Evolutionary conservation across 2,329 filamentous ascomycete genomes (phyloP).

Genomic region (Colletotrichum eleusines): DNA sequence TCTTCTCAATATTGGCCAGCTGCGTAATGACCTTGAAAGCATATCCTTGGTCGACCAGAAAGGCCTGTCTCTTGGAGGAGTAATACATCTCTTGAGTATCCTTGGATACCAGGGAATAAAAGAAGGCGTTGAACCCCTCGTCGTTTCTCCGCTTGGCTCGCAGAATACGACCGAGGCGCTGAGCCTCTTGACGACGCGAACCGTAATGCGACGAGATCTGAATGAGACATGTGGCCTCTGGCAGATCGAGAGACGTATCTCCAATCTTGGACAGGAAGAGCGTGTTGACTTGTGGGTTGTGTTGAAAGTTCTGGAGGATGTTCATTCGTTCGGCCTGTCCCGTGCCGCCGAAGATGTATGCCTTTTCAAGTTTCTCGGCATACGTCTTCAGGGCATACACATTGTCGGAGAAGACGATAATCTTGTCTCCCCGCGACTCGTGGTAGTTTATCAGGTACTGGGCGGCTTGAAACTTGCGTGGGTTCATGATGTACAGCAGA

Average conservation of each 20-base stretch:
- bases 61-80: conserved; percentile 95
- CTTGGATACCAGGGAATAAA: conserved; percentile 97
- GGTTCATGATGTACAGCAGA: conserved; percentile 94
- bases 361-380: conserved; percentile 84
- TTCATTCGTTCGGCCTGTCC: conserved; percentile 85
- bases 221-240: conserved; percentile 95
- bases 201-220: conserved; percentile 98
- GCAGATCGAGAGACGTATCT: conserved; percentile 96
- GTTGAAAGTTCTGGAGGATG: conserved; percentile 94
- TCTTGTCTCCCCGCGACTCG: conserved; percentile 93
- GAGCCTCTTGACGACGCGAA: conserved; percentile 95
- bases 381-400: conserved; percentile 92
- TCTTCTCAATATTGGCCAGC: conserved; percentile 88
- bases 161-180: conserved; percentile 91
- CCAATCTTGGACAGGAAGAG: conserved; percentile 98
- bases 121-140: conserved; percentile 98
- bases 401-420: conserved; percentile 98
- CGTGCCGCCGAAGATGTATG: conserved; percentile 92
- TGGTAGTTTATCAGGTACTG: conserved; percentile 99
- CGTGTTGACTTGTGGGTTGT: conserved; percentile 90
- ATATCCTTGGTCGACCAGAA: conserved; percentile 97
- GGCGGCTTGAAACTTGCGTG: conserved; percentile 94
- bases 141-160: conserved; percentile 96
- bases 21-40: conserved; percentile 99
- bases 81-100: conserved; percentile 99